phyloP scores from a whole-genome alignment of 352 stramenopile genomes.

The Phytophthora quininea region DNA sequence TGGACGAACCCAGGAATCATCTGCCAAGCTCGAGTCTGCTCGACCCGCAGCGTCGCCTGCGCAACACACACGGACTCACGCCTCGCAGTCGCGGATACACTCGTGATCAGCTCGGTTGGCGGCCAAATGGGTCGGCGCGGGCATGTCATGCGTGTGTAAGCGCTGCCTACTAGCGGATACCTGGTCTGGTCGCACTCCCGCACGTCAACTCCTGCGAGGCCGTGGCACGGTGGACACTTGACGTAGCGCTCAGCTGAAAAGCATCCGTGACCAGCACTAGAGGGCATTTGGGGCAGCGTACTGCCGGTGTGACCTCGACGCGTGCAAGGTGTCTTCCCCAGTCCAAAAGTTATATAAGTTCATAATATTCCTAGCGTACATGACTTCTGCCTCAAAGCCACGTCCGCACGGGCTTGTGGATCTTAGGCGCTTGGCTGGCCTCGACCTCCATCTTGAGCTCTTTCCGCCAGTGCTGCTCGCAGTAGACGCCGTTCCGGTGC shows the following conservation, averaged over 20 bases:
- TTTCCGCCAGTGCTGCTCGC: conserved; percentile 37
- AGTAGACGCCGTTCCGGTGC: conserved; percentile 55
- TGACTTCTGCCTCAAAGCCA: conserved; percentile 19
- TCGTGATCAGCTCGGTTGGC: background rate
- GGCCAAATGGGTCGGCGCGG: background rate
- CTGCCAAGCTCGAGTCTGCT: conserved; percentile 18
- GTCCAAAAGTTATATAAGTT: too few relatives aligned
- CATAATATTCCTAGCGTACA: too few relatives aligned
- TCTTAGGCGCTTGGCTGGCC: conserved; percentile 23
- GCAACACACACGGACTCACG: conserved; percentile 16
- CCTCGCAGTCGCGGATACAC: conserved; percentile 15
- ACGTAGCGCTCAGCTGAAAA: background rate
- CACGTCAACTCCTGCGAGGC: background rate
- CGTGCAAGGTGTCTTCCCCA: too few relatives aligned
- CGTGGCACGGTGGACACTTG: background rate
- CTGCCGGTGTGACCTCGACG: too few relatives aligned
- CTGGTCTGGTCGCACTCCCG: background rate
- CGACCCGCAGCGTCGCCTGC: conserved; percentile 19
- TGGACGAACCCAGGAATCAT: conserved; percentile 10
- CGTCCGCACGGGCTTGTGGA: conserved; percentile 7
- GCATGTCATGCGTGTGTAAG: background rate
- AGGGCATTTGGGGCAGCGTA: too few relatives aligned
- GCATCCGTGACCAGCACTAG: too few relatives aligned
- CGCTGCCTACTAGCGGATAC: background rate
- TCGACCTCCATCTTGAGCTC: conserved; percentile 37